These are phyloP conservation scores for Arthrobotrys megalospora DNA, from an alignment of 2,329 filamentous ascomycete genomes.

Conservation along the genomic window DNA sequence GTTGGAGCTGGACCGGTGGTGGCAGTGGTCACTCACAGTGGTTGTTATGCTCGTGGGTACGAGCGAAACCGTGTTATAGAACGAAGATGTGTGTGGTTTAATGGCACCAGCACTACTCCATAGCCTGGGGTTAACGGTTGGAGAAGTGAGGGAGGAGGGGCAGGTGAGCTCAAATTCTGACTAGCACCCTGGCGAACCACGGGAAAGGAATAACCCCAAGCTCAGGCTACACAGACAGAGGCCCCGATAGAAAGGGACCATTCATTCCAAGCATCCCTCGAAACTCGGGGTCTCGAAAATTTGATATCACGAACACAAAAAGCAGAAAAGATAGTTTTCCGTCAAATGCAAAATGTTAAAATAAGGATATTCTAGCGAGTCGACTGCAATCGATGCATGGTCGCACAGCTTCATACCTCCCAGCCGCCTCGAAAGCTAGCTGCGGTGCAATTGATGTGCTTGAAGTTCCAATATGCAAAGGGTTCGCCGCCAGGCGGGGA, in stretches of 20 bases:
- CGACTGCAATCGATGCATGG: slow-evolving; percentile 32
- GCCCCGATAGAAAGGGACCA: neutral
- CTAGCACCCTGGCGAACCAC: slow-evolving; percentile 58
- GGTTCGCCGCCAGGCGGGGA: slow-evolving; percentile 42
- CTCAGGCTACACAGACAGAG: slow-evolving; percentile 59
- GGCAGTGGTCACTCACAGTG: slow-evolving; percentile 18
- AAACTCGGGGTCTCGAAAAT: slow-evolving; percentile 21
- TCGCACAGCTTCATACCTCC: slow-evolving; percentile 52
- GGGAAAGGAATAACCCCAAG: slow-evolving; percentile 62
- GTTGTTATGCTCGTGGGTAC: slow-evolving; percentile 24
- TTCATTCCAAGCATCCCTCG: neutral
- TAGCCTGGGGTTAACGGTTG: slow-evolving; percentile 28
- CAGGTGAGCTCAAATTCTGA: slow-evolving; percentile 47
- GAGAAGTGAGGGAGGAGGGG: slow-evolving; percentile 20
- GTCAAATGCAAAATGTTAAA: slow-evolving; percentile 22
- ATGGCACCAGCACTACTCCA: slow-evolving; percentile 20
- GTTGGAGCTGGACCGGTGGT: slow-evolving; percentile 17
- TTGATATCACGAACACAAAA: slow-evolving; percentile 25
- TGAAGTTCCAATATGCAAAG: slow-evolving; percentile 17
- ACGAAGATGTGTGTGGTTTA: slow-evolving; percentile 30
- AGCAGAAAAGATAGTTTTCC: neutral
- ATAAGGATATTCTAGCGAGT: slow-evolving; percentile 45
- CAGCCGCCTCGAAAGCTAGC: slow-evolving; percentile 15
- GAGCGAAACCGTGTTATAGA: slow-evolving; percentile 32
- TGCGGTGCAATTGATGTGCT: slow-evolving; percentile 18